Evolutionary conservation across 2,329 filamentous ascomycete species (phyloP).

Genomic region (Diaporthe velutina): DNA sequence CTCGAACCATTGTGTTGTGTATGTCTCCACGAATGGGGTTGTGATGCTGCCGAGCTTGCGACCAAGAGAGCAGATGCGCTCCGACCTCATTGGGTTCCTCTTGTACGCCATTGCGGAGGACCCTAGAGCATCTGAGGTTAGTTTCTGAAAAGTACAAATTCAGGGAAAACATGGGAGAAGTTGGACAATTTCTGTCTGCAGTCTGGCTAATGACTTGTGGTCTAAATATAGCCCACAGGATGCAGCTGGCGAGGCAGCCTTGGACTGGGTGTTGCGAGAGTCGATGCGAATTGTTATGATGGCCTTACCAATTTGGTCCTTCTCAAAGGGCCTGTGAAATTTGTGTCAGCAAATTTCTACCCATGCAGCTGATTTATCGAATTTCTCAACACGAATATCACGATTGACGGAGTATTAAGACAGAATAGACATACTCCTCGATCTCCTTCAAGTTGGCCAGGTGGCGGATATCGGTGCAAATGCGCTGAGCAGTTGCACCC

Average conservation of each 20-base stretch:
- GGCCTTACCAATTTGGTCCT: slow-evolving; percentile 78
- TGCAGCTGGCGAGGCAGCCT: neutral
- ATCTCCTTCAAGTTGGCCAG: slow-evolving; percentile 84
- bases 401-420: slow-evolving; percentile 64
- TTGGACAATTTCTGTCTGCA: neutral
- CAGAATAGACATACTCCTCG: slow-evolving; percentile 74
- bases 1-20: slow-evolving; percentile 76
- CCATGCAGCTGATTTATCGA: neutral
- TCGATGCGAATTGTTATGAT: slow-evolving; percentile 49
- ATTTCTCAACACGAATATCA: neutral
- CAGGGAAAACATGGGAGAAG: neutral
- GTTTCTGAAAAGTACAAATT: neutral
- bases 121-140: neutral
- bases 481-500: slow-evolving; percentile 82
- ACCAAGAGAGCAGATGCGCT: slow-evolving; percentile 59
- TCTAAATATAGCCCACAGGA: neutral
- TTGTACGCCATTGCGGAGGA: slow-evolving; percentile 55
- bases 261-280: neutral
- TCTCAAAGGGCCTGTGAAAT: slow-evolving; percentile 19
- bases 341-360: neutral
- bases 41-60: slow-evolving; percentile 50
- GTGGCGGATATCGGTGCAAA: slow-evolving; percentile 80
- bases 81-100: slow-evolving; percentile 62
- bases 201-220: neutral
- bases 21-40: slow-evolving; percentile 72